Conservation (phyloP, 2,329 filamentous ascomycete species). For the Hymenoscyphus scutula region DNA sequence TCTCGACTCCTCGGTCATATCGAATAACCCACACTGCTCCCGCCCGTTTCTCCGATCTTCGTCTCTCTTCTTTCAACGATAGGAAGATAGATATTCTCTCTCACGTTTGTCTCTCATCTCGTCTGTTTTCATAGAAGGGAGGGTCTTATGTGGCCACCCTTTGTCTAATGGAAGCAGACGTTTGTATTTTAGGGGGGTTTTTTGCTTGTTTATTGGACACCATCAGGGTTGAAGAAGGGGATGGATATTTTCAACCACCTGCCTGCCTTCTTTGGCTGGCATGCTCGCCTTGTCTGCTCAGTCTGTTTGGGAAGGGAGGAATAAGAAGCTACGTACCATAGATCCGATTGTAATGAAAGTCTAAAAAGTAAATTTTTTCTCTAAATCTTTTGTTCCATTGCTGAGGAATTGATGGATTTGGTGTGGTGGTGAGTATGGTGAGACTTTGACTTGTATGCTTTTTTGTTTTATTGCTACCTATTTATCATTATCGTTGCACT, state of each 20-base stretch:
- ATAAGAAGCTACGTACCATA: not conserved
- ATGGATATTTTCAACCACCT: not conserved
- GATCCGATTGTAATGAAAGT: conserved; percentile 6
- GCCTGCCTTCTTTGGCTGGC: no score
- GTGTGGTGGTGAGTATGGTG: no score
- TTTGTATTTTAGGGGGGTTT: not conserved
- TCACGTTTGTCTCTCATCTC: not conserved
- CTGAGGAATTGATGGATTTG: no score
- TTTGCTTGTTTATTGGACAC: not conserved
- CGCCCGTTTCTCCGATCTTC: not conserved
- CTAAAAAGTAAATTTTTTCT: not conserved
- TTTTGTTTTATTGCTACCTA: no score
- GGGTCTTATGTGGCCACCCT: not conserved
- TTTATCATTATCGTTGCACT: no score
- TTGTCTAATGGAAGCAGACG: not conserved
- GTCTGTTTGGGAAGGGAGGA: not conserved
- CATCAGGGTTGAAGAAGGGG: not conserved
- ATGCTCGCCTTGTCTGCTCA: no score
- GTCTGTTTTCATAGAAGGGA: not conserved
- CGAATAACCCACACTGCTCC: conserved; percentile 1
- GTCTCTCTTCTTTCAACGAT: not conserved
- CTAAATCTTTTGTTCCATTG: not conserved
- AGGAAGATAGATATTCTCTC: not conserved
- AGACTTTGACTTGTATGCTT: no score
- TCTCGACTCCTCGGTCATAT: not conserved